Evolutionary conservation across 164 flowering plant genomes (phyloP), one percentile per base, ranked within the genome.

Genomic region (Liquidambar formosana): DNA sequence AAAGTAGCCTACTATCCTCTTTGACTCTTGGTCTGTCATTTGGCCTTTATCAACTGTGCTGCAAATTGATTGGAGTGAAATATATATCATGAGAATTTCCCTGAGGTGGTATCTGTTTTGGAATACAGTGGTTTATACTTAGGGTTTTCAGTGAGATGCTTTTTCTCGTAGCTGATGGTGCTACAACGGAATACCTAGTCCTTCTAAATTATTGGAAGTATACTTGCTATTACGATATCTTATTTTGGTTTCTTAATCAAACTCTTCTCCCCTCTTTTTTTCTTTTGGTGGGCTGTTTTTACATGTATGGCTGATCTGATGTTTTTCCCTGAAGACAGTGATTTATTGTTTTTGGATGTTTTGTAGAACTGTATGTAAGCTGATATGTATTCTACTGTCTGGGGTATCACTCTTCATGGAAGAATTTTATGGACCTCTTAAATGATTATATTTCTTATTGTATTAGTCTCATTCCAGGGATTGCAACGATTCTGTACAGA

Each of bases 401-500:
- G 66, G 10, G 12, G 23, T 26, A 26, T 26, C 19, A 59, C 18
- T 18, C 14, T n/a, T n/a, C n/a, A n/a, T n/a, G n/a, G 47, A 25
- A 8, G 14, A 13, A 18, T 19, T 27, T 51, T n/a, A 27, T 22
- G 19, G 9, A 23, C 64, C 49, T 61, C 26, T 43, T 41, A 15
- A 58, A 43, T 67, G 46, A 8, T 66, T 63, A 4, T 49, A 25
- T 56, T 47, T 22, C 47, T 68, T 51, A 71, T 56, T 54, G 44
- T 22, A 18, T 64, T 68, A 28, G 51, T 69, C 61, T 44, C 63
- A 51, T 76, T 80, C 49, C 84, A 95, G 99, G 99, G 99, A 49
- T 75, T 95, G 81, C 99, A 95, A 69, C 89, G 99, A 26, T 95
- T 87, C 80, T 95, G 97, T 74, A 89, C 91, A 18, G 99, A 95